Percentiles rank a stretch among this genome's conserved stretches.
Evolutionary conservation across 192 early-diverging fungal species (phyloP).

Genomic region (Rhizoclosmatium sp.): DNA sequence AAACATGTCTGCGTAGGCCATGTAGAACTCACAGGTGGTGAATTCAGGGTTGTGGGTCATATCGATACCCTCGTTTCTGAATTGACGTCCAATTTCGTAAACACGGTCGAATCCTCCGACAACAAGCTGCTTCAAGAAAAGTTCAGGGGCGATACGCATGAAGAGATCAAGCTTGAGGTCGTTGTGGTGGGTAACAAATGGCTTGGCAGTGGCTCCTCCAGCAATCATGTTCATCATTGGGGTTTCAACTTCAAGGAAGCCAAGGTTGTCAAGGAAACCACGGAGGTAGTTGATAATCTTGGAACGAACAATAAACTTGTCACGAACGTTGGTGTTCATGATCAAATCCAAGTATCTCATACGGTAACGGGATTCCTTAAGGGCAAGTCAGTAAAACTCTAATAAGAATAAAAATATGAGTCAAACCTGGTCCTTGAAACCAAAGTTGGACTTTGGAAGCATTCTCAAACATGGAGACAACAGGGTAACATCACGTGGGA

Average conservation of each 20-base stretch:
- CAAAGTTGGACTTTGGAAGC: conserved; percentile 93
- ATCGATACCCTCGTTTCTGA: conserved; percentile 99
- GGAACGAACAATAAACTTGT: conserved; percentile 92
- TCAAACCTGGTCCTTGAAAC: conserved; percentile 88
- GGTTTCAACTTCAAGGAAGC: conserved; percentile 99
- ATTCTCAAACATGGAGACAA: conserved; percentile 95
- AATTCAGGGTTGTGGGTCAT: conserved; percentile 99
- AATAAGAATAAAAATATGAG: background rate
- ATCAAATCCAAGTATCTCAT: conserved; percentile 98
- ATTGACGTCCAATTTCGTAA: conserved; percentile 98
- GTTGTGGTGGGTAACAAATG: conserved; percentile 99
- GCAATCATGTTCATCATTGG: conserved; percentile 99
- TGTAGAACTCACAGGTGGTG: conserved; percentile 99
- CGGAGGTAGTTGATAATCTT: conserved; percentile 97
- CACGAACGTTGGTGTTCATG: conserved; percentile 95
- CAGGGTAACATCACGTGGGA: conserved; percentile 85
- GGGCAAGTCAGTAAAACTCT: background rate
- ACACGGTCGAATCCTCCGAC: conserved; percentile 99
- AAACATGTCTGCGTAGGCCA: conserved; percentile 98
- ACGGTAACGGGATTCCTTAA: conserved; percentile 87
- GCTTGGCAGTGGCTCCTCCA: conserved; percentile 97
- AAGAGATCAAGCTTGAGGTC: conserved; percentile 98
- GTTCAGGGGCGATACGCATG: conserved; percentile 98
- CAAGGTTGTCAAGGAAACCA: conserved; percentile 90
- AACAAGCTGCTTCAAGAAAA: conserved; percentile 97